Conservation (phyloP, 331 rosid species). For the Quercus tomentella region DNA sequence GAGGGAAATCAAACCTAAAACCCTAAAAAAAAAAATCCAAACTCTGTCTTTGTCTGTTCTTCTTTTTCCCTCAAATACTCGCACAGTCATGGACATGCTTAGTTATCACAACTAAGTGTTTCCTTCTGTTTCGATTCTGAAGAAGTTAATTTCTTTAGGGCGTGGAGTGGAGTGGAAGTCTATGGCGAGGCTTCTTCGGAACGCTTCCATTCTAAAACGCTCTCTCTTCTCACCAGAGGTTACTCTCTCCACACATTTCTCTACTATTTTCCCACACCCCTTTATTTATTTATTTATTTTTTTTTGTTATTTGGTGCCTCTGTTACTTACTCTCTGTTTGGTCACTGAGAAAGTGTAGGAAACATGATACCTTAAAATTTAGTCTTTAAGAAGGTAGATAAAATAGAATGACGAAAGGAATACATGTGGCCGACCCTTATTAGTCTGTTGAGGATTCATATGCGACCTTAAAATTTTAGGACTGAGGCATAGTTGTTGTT, state of each 20-base stretch:
- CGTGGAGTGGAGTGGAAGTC: background rate
- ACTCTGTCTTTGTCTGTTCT: background rate
- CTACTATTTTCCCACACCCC: background rate
- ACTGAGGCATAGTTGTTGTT: background rate
- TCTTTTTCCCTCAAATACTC: background rate
- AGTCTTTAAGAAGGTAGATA: no score
- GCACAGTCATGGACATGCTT: background rate
- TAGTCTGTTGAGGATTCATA: no score
- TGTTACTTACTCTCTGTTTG: background rate
- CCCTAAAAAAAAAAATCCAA: constrained; percentile 37
- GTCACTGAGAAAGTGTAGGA: background rate
- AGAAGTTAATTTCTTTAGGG: background rate
- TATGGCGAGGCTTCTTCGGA: constrained; percentile 77
- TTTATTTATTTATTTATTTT: background rate
- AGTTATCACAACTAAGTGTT: background rate
- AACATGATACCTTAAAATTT: no score
- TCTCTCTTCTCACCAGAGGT: constrained; percentile 48
- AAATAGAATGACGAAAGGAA: no score
- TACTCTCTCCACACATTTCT: background rate
- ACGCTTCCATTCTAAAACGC: constrained; percentile 41
- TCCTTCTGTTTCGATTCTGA: background rate
- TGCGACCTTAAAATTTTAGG: no score
- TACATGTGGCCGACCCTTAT: no score
- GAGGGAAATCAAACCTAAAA: constrained; percentile 51
- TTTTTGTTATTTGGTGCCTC: background rate